These are phyloP conservation scores for Irpex sp. DNA, from an alignment of 1,284 basidiomycete genomes.

Conservation along the genomic window DNA sequence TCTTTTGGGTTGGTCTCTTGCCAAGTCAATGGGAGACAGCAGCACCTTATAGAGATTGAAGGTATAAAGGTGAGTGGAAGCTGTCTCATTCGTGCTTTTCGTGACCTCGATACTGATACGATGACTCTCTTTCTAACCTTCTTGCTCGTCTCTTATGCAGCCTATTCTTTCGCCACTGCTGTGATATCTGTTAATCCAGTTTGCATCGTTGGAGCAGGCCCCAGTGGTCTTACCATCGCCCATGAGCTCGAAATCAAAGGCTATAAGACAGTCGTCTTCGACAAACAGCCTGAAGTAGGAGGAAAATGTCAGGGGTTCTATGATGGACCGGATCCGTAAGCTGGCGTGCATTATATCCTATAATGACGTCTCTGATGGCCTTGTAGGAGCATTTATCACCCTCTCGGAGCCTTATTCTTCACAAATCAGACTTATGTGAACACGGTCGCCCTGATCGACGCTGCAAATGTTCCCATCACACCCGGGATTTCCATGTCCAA, in stretches of 20 bases:
- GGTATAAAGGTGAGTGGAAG: no score
- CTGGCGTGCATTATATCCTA: not conserved
- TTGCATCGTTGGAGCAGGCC: conserved; percentile 1
- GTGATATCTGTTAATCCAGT: not conserved
- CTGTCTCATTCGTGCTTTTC: no score
- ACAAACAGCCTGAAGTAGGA: conserved; percentile 1
- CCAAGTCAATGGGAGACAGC: no score
- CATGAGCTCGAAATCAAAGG: conserved; percentile 1
- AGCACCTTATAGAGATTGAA: no score
- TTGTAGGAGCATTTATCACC: not conserved
- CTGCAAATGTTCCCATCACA: not conserved
- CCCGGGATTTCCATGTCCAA: not conserved
- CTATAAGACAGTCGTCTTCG: not conserved
- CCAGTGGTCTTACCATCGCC: not conserved
- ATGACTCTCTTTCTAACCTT: not conserved
- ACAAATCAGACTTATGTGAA: not conserved
- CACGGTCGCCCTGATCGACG: not conserved
- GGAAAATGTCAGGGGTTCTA: conserved; percentile 2
- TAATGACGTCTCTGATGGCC: not conserved
- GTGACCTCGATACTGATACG: no score
- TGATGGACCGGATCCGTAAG: not conserved
- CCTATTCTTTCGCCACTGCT: not conserved
- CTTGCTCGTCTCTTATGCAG: not conserved
- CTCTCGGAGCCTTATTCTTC: conserved; percentile 1
- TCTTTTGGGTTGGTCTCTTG: no score